phyloP scores from a whole-genome alignment of 805 yeast genomes.

The Kodamaea nitidulidarum region DNA sequence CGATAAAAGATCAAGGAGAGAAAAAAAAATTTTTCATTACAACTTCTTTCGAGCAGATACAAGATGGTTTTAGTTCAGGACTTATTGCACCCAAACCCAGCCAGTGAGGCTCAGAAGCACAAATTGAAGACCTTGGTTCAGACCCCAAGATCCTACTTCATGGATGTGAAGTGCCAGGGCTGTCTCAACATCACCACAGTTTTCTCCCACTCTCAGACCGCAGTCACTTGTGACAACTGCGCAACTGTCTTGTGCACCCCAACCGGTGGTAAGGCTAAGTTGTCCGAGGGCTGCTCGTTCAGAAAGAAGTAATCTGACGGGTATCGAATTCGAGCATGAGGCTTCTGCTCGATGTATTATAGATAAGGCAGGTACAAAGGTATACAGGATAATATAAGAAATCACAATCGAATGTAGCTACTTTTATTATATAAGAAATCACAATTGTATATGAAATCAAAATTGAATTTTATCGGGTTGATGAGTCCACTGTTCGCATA shows the following conservation, averaged over 20 bases:
- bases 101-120: constrained; percentile 35
- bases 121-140: constrained; percentile 39
- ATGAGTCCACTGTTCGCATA: no score
- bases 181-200: constrained; percentile 40
- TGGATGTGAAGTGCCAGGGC: constrained; percentile 42
- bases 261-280: constrained; percentile 42
- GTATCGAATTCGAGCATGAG: neutral
- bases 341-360: constrained; percentile 2
- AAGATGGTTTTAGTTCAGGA: constrained; percentile 40
- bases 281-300: constrained; percentile 41
- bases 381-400: neutral
- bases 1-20: constrained; percentile 1
- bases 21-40: constrained; percentile 2
- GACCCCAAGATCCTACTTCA: constrained; percentile 39
- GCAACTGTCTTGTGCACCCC: constrained; percentile 39
- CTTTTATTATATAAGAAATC: no score
- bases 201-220: constrained; percentile 41
- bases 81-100: constrained; percentile 39
- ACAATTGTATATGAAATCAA: no score
- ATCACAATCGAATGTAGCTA: neutral
- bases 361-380: constrained; percentile 1
- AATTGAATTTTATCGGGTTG: no score
- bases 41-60: neutral
- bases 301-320: constrained; percentile 31
- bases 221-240: constrained; percentile 40